phyloP scores from a whole-genome alignment of 495 filamentous ascomycete species.

The Daldinia grandis region DNA sequence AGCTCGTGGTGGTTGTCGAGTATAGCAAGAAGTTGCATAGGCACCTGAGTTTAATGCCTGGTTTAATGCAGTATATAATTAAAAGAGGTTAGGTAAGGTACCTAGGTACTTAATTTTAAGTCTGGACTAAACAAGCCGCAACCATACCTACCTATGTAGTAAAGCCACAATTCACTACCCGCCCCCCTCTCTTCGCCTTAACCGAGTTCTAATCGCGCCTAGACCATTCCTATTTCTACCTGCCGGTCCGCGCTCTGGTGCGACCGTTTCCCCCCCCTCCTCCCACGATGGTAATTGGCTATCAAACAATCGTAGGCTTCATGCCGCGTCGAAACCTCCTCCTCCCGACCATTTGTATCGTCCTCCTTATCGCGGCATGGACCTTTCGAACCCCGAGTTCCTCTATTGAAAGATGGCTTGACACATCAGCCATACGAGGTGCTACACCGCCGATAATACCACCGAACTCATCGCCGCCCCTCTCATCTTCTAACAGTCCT shows the following conservation, averaged over 20 bases:
- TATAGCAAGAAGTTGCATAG: neutral
- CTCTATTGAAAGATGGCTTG: slow-evolving; percentile 39
- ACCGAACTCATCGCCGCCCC: slow-evolving; percentile 4
- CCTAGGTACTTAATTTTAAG: no score
- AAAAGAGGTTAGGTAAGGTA: no score
- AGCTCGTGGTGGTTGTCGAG: neutral
- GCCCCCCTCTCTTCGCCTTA: neutral
- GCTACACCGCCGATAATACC: slow-evolving; percentile 11
- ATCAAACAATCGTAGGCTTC: slow-evolving; percentile 43
- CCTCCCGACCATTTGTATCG: slow-evolving; percentile 43
- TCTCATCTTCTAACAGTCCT: slow-evolving; percentile 15
- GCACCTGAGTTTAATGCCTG: no score
- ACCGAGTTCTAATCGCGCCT: neutral
- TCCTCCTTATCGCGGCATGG: slow-evolving; percentile 44
- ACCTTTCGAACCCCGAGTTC: slow-evolving; percentile 33
- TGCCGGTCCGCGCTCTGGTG: slow-evolving; percentile 3
- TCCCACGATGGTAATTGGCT: slow-evolving; percentile 43
- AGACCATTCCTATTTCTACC: slow-evolving; percentile 42
- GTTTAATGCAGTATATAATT: neutral
- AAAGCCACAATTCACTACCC: neutral
- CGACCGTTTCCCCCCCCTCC: slow-evolving; percentile 20
- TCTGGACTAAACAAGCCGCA: slow-evolving; percentile 11
- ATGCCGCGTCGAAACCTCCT: slow-evolving; percentile 47
- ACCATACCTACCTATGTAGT: no score
- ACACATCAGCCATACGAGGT: slow-evolving; percentile 24